Percentiles rank a stretch among this genome's conserved stretches.
Conservation (phyloP, 345 rosid species). For the Fremontodendron californicum region DNA sequence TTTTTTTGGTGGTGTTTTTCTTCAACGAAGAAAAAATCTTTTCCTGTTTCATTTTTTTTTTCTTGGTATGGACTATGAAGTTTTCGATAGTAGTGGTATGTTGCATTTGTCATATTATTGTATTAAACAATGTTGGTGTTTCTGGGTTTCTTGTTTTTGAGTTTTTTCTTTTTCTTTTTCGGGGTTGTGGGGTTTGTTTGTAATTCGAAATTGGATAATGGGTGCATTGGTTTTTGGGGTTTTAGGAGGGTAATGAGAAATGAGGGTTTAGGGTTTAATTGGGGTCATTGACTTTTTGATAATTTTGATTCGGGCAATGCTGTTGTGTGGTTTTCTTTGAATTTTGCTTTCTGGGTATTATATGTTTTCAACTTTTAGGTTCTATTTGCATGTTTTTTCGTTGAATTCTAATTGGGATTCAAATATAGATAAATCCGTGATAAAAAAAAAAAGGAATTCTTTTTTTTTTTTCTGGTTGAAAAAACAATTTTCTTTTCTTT, state of each 20-base stretch:
- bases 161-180: neutral
- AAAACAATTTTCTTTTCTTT: no score
- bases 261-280: constrained; percentile 32
- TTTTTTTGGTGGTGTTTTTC: constrained; percentile 1
- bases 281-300: neutral
- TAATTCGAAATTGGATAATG: neutral
- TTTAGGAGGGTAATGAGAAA: neutral
- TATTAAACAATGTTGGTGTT: neutral
- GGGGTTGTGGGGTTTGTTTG: constrained; percentile 6
- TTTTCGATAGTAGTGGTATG: constrained; percentile 48
- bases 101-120: constrained; percentile 1
- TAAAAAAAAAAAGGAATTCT: no score
- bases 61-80: constrained; percentile 49
- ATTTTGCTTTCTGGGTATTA: neutral
- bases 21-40: neutral
- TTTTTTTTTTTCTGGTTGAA: neutral
- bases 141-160: neutral
- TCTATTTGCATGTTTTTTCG: neutral
- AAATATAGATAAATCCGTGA: neutral
- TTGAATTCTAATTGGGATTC: neutral
- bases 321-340: neutral
- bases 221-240: neutral
- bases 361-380: neutral
- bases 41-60: neutral
- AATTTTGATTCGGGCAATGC: neutral